These are phyloP conservation scores for Vigna hirtella DNA, from an alignment of 306 rosid genomes.

Conservation along the genomic window DNA sequence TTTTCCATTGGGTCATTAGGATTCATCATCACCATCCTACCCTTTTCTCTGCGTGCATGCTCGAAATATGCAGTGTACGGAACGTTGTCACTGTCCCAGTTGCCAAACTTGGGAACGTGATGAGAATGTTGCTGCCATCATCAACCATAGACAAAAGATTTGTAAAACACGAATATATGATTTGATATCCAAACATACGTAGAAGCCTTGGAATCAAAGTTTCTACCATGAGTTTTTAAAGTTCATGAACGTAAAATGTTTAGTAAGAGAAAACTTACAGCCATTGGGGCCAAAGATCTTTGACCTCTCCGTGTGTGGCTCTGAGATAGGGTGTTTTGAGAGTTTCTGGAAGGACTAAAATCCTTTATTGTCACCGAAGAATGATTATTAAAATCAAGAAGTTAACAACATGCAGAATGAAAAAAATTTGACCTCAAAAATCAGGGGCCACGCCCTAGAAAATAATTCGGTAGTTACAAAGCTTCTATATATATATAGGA, in stretches of 20 bases:
- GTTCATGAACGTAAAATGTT: no score
- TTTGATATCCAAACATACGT: neutral
- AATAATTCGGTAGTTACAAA: conserved; percentile 42
- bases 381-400: neutral
- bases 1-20: conserved; percentile 47
- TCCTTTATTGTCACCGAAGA: neutral
- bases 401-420: neutral
- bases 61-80: conserved; percentile 49
- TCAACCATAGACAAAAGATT: neutral
- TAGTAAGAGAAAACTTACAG: conserved; percentile 37
- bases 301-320: neutral
- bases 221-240: neutral
- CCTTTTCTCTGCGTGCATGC: conserved; percentile 39
- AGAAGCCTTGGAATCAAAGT: neutral
- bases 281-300: conserved; percentile 26
- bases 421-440: neutral
- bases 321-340: neutral
- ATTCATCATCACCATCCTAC: conserved; percentile 14
- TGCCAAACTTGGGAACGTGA: conserved; percentile 48
- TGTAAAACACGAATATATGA: neutral
- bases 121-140: conserved; percentile 17
- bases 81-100: conserved; percentile 42
- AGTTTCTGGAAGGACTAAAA: conserved; percentile 23
- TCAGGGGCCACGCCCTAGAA: neutral
- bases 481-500: conserved; percentile 22